Evolutionary conservation across 352 stramenopile genomes (phyloP).

Genomic region (Phytophthora boehmeriae): DNA sequence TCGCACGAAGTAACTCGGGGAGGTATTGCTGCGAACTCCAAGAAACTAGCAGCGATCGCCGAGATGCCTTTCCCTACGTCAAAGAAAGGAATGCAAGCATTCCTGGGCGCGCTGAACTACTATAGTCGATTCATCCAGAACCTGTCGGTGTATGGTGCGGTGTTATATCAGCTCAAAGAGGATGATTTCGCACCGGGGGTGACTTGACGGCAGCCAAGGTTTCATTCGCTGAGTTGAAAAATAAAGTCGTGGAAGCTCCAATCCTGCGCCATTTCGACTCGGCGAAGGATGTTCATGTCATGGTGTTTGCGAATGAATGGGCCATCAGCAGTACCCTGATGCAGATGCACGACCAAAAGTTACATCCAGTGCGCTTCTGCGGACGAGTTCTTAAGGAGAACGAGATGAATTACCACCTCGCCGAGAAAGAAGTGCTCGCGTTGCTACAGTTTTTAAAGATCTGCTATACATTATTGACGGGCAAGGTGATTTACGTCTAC

Average conservation of each 20-base stretch:
- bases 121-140: constrained; percentile 1
- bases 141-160: background rate
- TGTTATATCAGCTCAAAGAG: background rate
- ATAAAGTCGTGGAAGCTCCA: background rate
- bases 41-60: background rate
- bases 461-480: too few relatives aligned
- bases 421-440: background rate
- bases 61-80: background rate
- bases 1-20: background rate
- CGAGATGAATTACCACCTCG: background rate
- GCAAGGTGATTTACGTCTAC: too few relatives aligned
- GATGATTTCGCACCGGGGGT: too few relatives aligned
- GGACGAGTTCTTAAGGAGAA: background rate
- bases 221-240: background rate
- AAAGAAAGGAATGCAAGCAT: constrained; percentile 1
- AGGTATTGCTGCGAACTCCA: background rate
- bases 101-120: too few relatives aligned
- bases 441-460: background rate
- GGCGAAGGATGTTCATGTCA: too few relatives aligned
- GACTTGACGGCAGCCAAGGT: too few relatives aligned
- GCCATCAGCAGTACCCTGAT: too few relatives aligned
- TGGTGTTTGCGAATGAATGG: too few relatives aligned
- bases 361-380: background rate
- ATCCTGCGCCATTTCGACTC: background rate
- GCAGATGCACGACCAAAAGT: background rate